Evolutionary conservation across 179 eudicot species (phyloP), one percentile per base, ranked within the genome.

Genomic region (Spergularia azorica): DNA sequence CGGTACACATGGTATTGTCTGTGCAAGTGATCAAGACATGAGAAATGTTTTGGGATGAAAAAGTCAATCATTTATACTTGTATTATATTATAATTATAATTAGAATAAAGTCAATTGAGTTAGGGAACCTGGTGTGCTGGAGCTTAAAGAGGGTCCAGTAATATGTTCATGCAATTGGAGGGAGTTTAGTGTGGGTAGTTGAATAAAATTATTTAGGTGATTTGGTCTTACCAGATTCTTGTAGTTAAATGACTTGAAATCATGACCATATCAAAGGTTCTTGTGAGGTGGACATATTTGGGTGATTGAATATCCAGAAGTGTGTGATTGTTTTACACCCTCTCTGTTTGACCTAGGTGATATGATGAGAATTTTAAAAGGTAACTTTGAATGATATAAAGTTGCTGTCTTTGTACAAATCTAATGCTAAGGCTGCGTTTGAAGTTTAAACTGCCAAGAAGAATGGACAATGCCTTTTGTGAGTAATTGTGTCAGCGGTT

Each of bases 1-100:
- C 32, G 73, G 73, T 32, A 70, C 61, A 70, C 73, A 52, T 70
- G 73, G 55, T 15, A 54, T 70, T 32, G 59, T 55, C 14, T 54
- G 38, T 52, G 61, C 43, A 52, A 70, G 41, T 70, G 61, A 54
- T 21, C 41, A 52, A 54, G 61, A 54, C 73, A 5, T 70, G 73
- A 14, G 52, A 13, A 14, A 12, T 51, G 54, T 51, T 70, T 36
- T 54, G 46, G 73, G 14, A 54, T 15, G 60, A n/a, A 72, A 46
- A 59, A 43, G 77, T 73, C 67, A 66, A 70, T 70, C 43, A 26
- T 32, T 26, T 26, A 70, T 70, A 54, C 5, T 55, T 69, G 8
- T 7, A 26, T 52, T 21, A 60, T 51, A 52, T 51, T 10, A 70
- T 52, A 21, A 18, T 20, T 6, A 48, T 50, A 18, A 9, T 55